Base-by-base conservation (phyloP, 805 yeast species). In the Pachysolen tannophilus region DNA sequence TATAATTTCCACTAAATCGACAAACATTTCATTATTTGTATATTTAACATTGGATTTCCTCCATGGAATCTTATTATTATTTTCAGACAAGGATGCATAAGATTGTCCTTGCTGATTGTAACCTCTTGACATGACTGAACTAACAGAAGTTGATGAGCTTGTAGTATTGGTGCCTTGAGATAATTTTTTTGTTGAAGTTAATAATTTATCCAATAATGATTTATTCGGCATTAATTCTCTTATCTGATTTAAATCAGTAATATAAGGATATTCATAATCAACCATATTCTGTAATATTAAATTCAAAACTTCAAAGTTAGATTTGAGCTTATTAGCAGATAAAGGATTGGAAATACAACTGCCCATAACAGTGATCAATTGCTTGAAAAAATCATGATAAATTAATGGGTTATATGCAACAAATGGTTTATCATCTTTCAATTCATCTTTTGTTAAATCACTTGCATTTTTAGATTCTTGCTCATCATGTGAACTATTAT, bases 1-100 rank as follows among this genome's bases (percentile, higher is more conserved):
- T 16, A 83, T 54, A 1, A 67, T 61, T 53, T 90, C 98, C 3
- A 67, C 65, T 5, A 92, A 53, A 56, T 92, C 97, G 7, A 90
- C 81, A 52, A 78, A 86, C 56, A 90, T 66, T 56, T 90, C 97
- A 55, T 90, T 86, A 44, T 78, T 78, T 3, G 84, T 69, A 52
- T 84, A 76, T 44, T 69, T 72, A n/a, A 82, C 80, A 43, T 75
- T 71, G 4, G 78, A 52, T 31, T 73, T 65, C 47, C 97, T 70
- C 97, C 97, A 90, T 1, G 95, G 95, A 7, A 62, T 59, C 19
- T 50, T 49, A 31, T 61, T 52, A 5, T 57, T 58, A 1, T 61
- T 52, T 31, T 56, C 61, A 8, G 51, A 49, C 13, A 23, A 14
- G 13, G 26, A 23, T 11, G 26, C 10, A 7, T 11, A 11, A 23